Conservation (phyloP, 768 basidiomycete species). For the Russula ochroleuca region DNA sequence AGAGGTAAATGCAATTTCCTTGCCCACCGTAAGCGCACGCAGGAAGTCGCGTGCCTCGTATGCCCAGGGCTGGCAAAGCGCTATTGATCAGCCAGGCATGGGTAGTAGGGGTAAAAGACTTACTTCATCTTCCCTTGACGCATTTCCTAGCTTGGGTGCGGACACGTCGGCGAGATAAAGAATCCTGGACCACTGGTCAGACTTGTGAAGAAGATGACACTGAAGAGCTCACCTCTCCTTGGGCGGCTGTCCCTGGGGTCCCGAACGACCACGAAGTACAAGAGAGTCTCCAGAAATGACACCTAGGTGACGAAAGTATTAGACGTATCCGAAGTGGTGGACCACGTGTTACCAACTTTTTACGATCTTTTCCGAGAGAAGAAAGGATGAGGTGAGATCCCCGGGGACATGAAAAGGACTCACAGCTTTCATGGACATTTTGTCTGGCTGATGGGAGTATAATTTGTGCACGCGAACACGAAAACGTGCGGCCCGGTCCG, state of each 20-base stretch:
- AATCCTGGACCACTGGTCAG: conserved; percentile 47
- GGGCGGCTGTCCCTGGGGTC: conserved; percentile 78
- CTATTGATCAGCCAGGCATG: conserved; percentile 11
- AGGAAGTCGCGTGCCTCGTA: conserved; percentile 93
- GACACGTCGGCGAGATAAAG: conserved; percentile 85
- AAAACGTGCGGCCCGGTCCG: conserved; percentile 14
- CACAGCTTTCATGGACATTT: conserved; percentile 77
- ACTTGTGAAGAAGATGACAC: background rate
- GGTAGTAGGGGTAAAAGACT: conserved; percentile 16
- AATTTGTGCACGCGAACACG: background rate
- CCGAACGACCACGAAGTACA: conserved; percentile 70
- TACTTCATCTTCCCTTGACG: conserved; percentile 86
- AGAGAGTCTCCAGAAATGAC: conserved; percentile 90
- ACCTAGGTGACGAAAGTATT: conserved; percentile 46
- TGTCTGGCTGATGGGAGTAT: conserved; percentile 6
- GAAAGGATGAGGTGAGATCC: background rate
- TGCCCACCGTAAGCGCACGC: conserved; percentile 80
- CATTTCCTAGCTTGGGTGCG: conserved; percentile 80
- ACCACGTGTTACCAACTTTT: conserved; percentile 44
- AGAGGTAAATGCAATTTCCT: conserved; percentile 81
- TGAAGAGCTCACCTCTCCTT: conserved; percentile 72
- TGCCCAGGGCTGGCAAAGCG: conserved; percentile 64
- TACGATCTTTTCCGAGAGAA: conserved; percentile 42
- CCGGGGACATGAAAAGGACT: conserved; percentile 28
- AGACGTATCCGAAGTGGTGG: conserved; percentile 7